Conservation (phyloP, 108 stramenopile species). For the Cyclotella sp. region DNA sequence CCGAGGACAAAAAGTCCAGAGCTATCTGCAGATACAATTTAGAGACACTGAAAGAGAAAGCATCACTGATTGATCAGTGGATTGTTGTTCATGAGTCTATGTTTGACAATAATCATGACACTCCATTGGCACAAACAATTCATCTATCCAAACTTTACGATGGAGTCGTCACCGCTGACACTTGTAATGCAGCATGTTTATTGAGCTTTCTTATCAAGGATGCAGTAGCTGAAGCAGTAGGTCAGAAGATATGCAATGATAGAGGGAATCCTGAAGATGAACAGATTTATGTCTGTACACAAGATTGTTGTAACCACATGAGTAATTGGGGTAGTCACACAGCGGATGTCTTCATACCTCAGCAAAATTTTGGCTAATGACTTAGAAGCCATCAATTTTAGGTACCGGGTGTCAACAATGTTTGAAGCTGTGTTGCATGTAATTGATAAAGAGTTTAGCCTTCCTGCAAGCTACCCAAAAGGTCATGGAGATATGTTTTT, state of each 20-base stretch:
- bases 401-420: slow-evolving; percentile 1
- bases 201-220: too few species aligned
- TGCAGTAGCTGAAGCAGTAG: too few species aligned
- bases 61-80: not conserved
- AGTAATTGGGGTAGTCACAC: too few species aligned
- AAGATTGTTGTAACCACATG: too few species aligned
- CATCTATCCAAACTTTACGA: not conserved
- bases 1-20: slow-evolving; percentile 12
- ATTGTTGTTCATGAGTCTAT: slow-evolving; percentile 2
- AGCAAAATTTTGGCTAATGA: not conserved
- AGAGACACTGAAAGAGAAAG: slow-evolving; percentile 12
- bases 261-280: too few species aligned
- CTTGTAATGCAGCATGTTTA: too few species aligned
- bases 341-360: too few species aligned
- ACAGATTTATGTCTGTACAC: too few species aligned
- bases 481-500: too few species aligned
- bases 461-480: slow-evolving; percentile 12
- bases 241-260: too few species aligned
- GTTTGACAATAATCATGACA: slow-evolving; percentile 7
- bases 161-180: not conserved
- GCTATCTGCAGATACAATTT: slow-evolving; percentile 4
- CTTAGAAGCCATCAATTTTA: slow-evolving; percentile 8
- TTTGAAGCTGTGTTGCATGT: slow-evolving; percentile 9
- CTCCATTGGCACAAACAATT: not conserved
- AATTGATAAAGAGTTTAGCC: slow-evolving; percentile 20